Base-by-base conservation (phyloP, 2,329 filamentous ascomycete species). In the Escovopsis sp. region DNA sequence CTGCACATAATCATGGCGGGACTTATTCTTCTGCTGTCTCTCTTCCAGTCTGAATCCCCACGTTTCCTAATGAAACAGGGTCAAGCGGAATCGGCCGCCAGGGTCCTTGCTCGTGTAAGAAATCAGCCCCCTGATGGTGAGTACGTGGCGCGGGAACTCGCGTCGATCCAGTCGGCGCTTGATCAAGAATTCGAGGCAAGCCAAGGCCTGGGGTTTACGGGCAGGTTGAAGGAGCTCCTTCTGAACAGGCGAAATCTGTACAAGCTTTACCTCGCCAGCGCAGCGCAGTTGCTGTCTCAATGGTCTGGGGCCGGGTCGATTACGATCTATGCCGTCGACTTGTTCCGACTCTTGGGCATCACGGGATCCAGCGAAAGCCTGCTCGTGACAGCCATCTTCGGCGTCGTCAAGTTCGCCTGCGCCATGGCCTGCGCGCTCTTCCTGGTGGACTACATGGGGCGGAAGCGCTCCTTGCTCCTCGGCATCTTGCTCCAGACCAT, bases 1-100 rank as follows among this genome's bases (percentile, higher is more conserved):
- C 62, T 87, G 38, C 81, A 88, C 51, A 63, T 88, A 53, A 85
- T 85, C 49, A 85, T 87, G 48, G 76, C 80, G 2, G 70, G 70
- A 4, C 56, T 87, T 40, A 84, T 86, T 50, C 70, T 82, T 48
- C 46, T 72, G 37, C 63, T 86, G 12, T 80, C 73, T 10, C 77
- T 82, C 51, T 68, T 79, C 45, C 70, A 79, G 42, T 65, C 64
- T 38, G 79, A 85, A 52, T 82, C 78, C 0, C 79, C 79, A 1
- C 73, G 79, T 9, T 84, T 68, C 56, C 67, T 84, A 7, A 60
- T 83, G 54, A 83, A 80, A 53, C 57, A 69, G 35, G 72, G 72
- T 25, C 63, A 71, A 25, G 50, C 68, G 7, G 74, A 78, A 39
- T 47, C 74, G 46, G 78, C 76, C 4, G 58, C 64, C n/a, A 42